phyloP scores from a whole-genome alignment of 1,284 basidiomycete genomes.

The Fistulina hepatica region DNA sequence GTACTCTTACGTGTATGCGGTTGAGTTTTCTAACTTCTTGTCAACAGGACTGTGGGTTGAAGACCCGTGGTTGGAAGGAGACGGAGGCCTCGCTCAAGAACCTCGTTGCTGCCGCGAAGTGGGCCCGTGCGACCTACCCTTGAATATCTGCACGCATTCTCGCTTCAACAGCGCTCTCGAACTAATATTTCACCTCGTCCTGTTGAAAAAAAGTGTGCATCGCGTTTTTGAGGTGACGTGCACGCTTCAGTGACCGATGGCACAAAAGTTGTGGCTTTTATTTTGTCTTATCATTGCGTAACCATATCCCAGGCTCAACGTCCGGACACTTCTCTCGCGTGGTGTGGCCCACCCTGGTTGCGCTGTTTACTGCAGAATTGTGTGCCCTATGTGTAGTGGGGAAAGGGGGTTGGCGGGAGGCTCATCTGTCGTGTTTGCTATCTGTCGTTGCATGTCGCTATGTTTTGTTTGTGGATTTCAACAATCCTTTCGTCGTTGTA shows the following conservation, averaged over 20 bases:
- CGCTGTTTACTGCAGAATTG: neutral
- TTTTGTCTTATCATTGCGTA: neutral
- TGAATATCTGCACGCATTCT: conserved; percentile 40
- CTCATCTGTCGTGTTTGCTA: neutral
- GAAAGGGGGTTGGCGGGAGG: neutral
- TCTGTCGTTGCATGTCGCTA: neutral
- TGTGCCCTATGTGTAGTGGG: neutral
- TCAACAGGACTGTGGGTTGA: conserved; percentile 71
- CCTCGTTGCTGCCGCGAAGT: conserved; percentile 83
- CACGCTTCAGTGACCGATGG: too few relatives aligned
- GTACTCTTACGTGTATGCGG: too few relatives aligned
- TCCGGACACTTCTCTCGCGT: neutral
- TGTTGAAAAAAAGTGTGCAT: conserved; percentile 1
- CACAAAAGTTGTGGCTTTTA: neutral
- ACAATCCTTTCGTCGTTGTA: conserved; percentile 3
- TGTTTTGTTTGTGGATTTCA: neutral
- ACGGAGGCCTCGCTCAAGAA: conserved; percentile 83
- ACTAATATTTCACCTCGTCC: neutral
- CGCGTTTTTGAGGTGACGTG: too few relatives aligned
- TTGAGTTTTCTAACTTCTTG: conserved; percentile 37
- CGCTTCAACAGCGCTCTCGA: conserved; percentile 82
- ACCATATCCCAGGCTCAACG: neutral
- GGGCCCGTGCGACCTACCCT: conserved; percentile 75
- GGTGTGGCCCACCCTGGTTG: neutral
- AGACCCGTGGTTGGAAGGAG: conserved; percentile 96